Conservation (phyloP, 768 basidiomycete species). For the Paxillus involutus region DNA sequence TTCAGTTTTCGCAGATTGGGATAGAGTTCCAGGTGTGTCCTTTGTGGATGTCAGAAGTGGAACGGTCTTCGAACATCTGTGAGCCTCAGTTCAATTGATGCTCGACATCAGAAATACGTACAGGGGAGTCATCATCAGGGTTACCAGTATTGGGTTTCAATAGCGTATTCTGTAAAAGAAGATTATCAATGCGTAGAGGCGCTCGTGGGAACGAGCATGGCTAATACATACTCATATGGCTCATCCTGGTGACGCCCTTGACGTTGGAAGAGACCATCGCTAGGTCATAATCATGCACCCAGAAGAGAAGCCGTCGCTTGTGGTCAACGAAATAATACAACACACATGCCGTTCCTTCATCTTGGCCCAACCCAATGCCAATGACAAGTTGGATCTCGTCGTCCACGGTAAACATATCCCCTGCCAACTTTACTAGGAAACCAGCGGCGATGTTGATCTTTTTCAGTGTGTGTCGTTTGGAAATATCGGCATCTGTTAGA, state of each 20-base stretch:
- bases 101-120: not conserved
- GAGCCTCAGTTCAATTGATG: not conserved
- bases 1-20: not conserved
- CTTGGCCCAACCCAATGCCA: not conserved
- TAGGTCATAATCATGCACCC: no score
- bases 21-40: slow-evolving; percentile 8
- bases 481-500: not conserved
- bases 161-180: no score
- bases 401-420: not conserved
- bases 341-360: no score
- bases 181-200: no score
- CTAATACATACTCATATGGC: no score
- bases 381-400: slow-evolving; percentile 5
- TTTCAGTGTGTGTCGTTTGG: not conserved
- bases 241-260: no score
- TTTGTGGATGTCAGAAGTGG: not conserved
- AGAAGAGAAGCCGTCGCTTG: no score
- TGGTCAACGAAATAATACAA: no score
- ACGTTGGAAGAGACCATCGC: no score
- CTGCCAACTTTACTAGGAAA: not conserved
- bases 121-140: not conserved
- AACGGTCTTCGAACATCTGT: not conserved
- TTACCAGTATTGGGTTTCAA: slow-evolving; percentile 25
- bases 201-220: no score
- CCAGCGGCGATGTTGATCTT: not conserved